These are phyloP conservation scores for Solanum pinnatisectum DNA, from an alignment of 257 asterid species.

Conservation along the genomic window DNA sequence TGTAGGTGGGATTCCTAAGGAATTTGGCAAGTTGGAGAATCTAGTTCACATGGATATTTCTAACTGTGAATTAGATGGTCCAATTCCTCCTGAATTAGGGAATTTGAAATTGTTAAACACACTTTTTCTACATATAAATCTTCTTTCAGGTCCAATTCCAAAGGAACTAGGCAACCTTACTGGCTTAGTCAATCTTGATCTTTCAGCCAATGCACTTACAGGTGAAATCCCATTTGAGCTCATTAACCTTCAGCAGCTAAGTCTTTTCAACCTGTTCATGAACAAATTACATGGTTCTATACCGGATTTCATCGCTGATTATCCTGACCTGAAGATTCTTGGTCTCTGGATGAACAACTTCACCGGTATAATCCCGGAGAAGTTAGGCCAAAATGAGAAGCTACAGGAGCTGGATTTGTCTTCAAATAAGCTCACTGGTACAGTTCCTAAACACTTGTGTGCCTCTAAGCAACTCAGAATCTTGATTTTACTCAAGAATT, in stretches of 20 bases:
- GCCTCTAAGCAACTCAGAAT: slow-evolving; percentile 46
- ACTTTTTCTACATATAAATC: slow-evolving; percentile 52
- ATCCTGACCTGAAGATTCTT: slow-evolving; percentile 52
- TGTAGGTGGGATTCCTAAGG: slow-evolving; percentile 75
- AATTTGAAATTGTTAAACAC: slow-evolving; percentile 52
- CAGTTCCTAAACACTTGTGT: slow-evolving; percentile 58
- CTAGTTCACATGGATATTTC: slow-evolving; percentile 69
- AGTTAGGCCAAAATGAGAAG: slow-evolving; percentile 53
- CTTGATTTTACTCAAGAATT: slow-evolving; percentile 58
- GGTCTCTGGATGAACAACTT: slow-evolving; percentile 90
- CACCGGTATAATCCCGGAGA: slow-evolving; percentile 68
- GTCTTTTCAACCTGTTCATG: slow-evolving; percentile 65
- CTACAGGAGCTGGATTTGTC: slow-evolving; percentile 72
- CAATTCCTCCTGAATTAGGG: slow-evolving; percentile 73
- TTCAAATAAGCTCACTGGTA: slow-evolving; percentile 88
- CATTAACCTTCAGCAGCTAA: slow-evolving; percentile 35
- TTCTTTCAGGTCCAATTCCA: slow-evolving; percentile 65
- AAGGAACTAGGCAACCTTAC: slow-evolving; percentile 70
- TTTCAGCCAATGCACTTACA: slow-evolving; percentile 54
- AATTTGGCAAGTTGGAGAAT: slow-evolving; percentile 63
- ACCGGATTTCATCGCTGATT: slow-evolving; percentile 68
- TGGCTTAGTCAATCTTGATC: slow-evolving; percentile 60
- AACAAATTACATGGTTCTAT: slow-evolving; percentile 80
- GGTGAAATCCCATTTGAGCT: slow-evolving; percentile 89
- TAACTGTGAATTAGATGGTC: slow-evolving; percentile 61